Evolutionary conservation across 2,329 filamentous ascomycete genomes (phyloP).

Genomic region (Trichoderma atrobrunneum): DNA sequence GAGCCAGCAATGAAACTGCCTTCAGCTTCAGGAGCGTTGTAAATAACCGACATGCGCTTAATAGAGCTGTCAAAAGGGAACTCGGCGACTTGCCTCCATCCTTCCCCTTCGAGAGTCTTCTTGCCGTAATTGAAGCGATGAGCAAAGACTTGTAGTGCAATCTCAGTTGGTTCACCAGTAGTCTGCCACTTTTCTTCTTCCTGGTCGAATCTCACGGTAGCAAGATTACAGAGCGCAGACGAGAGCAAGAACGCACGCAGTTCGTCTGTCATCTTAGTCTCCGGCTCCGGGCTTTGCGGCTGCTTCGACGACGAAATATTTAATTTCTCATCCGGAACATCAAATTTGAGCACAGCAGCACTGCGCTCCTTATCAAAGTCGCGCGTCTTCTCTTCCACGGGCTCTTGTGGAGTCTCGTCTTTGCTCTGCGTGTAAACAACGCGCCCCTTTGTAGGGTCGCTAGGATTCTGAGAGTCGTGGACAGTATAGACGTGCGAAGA

Average conservation of each 20-base stretch:
- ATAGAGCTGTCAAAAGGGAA: conserved; percentile 77
- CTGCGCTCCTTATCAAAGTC: conserved; percentile 61
- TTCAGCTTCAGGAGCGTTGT: conserved; percentile 48
- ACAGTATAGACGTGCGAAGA: conserved; percentile 56
- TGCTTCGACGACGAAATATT: conserved; percentile 35
- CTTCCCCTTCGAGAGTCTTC: conserved; percentile 47
- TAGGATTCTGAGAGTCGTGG: conserved; percentile 58
- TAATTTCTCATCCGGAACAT: conserved; percentile 57
- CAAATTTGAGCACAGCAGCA: conserved; percentile 59
- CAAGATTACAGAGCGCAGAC: conserved; percentile 63
- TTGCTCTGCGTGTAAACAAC: conserved; percentile 46
- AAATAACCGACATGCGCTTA: conserved; percentile 78
- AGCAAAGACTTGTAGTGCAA: conserved; percentile 73
- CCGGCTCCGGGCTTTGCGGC: conserved; percentile 31
- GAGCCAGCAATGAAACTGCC: conserved; percentile 38
- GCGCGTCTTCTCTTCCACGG: conserved; percentile 22
- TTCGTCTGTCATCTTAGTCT: conserved; percentile 48
- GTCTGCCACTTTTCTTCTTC: conserved; percentile 61
- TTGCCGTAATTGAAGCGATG: conserved; percentile 63
- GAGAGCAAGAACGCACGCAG: conserved; percentile 52
- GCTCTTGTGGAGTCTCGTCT: conserved; percentile 28
- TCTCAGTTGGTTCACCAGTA: conserved; percentile 70
- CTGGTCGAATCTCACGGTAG: conserved; percentile 56
- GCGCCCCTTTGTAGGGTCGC: conserved; percentile 57
- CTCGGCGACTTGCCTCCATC: conserved; percentile 65